phyloP scores from a whole-genome alignment of 495 filamentous ascomycete genomes.

The Daldinia childiae region DNA sequence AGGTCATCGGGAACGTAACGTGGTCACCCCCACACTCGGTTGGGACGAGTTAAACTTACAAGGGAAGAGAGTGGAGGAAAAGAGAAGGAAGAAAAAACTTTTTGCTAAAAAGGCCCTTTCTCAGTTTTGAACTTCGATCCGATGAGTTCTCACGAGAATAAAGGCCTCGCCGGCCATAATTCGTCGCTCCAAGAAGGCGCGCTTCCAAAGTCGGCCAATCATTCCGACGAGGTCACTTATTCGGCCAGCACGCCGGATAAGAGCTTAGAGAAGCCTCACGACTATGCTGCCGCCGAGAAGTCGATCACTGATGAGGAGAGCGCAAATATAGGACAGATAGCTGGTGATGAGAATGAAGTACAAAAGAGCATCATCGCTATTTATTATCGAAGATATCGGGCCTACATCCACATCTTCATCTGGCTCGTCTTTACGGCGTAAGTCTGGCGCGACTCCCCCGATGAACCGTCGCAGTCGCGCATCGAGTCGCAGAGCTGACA shows the following conservation, averaged over 20 bases:
- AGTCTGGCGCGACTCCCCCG: constrained; percentile 28
- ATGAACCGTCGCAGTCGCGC: constrained; percentile 18
- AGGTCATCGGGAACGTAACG: constrained; percentile 30
- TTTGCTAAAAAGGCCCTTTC: constrained; percentile 9
- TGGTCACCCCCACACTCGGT: constrained; percentile 27
- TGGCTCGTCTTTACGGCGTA: constrained; percentile 49
- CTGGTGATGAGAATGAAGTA: constrained; percentile 6
- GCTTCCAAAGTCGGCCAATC: constrained; percentile 52
- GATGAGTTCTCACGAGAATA: constrained; percentile 40
- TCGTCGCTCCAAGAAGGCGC: constrained; percentile 27
- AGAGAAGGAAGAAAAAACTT: constrained; percentile 4
- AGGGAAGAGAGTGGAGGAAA: constrained; percentile 13
- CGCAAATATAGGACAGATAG: constrained; percentile 44
- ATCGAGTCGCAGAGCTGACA: constrained; percentile 24
- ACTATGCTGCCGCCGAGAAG: constrained; percentile 48
- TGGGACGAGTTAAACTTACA: constrained; percentile 20
- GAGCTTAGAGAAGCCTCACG: constrained; percentile 48
- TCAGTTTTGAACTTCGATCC: constrained; percentile 1
- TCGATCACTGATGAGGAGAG: constrained; percentile 54
- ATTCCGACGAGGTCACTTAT: constrained; percentile 60
- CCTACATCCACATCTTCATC: constrained; percentile 39
- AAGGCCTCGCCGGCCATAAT: constrained; percentile 37
- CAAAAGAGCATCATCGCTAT: not conserved
- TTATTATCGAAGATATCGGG: constrained; percentile 36
- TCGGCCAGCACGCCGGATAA: constrained; percentile 49